A percentile compares a stretch with the other conserved stretches of the same genome.
Evolutionary conservation across 306 rosid genomes (phyloP).

Genomic region (Crotalaria pallida): DNA sequence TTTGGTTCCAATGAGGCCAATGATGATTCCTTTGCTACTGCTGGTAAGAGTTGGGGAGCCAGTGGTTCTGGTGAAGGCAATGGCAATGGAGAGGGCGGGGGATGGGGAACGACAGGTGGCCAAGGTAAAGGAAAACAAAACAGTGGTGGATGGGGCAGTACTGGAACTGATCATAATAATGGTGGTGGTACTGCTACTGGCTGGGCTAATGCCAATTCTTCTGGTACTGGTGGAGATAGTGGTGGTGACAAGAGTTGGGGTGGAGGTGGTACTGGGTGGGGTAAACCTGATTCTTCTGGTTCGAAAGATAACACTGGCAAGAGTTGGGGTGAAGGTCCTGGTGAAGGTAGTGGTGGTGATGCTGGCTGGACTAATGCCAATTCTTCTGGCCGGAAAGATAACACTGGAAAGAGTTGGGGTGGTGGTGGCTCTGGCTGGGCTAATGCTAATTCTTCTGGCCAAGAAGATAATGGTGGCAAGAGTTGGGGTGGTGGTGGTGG

Average conservation of each 20-base stretch:
- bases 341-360: background rate
- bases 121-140: background rate
- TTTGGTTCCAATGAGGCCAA: background rate
- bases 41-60: background rate
- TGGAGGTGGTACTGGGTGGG: background rate
- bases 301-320: background rate
- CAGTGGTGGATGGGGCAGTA: background rate
- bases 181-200: background rate
- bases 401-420: background rate
- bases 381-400: background rate
- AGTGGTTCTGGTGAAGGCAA: constrained; percentile 14
- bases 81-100: background rate
- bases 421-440: background rate
- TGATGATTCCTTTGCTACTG: background rate
- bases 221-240: background rate
- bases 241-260: background rate
- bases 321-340: background rate
- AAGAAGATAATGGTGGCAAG: background rate
- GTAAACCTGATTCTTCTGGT: background rate
- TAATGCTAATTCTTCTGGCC: background rate
- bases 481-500: background rate
- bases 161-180: background rate
- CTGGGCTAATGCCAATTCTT: constrained; percentile 5
- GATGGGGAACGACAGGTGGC: too few species aligned
- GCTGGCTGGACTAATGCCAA: background rate